Evolutionary conservation across 805 yeast genomes (phyloP), one percentile per base, ranked within the genome.

Genomic region (Wickerhamomyces tratensis): DNA sequence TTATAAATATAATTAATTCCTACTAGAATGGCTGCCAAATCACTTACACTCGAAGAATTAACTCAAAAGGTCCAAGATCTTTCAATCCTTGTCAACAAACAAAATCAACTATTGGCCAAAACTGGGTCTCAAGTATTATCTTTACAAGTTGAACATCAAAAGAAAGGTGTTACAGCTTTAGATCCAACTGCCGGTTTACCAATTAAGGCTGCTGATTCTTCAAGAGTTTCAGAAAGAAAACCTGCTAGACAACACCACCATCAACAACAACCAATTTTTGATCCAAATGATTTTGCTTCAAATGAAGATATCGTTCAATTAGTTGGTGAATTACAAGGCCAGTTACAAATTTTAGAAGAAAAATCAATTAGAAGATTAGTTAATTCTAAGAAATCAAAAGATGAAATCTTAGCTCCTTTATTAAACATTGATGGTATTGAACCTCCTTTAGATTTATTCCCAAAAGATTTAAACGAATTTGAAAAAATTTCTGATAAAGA

Each of bases 321-420:
- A 38, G 97, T 88, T 12, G 86, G 86, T 10, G 98, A 89, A 60
- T 65, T 89, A 43, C 97, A 89, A 62, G 85, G 86, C 8, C 97
- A 89, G 62, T 69, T 89, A 54, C 89, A 85, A 41, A 67, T 73
- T 25, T 58, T 84, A 33, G 98, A 89, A 56, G 86, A 85, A 50
- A 73, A 95, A 50, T 74, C 83, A 14, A 72, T 85, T 37, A 71
- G 84, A 49, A 71, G 98, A 59, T 65, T 79, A 5, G 73, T 76
- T 48, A 88, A 88, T 57, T 67, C 84, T 1, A 69, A 71, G 26
- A 67, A 78, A 43, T 50, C 55, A 0, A 57, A 59, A 0, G 63
- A 63, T 13, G 77, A 69, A 14, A 47, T 58, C 7, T 54, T 87
- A n/a, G 84, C 83, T 0, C 82, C 89, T 1, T 59, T 87, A 43